Evolutionary conservation across 2,329 filamentous ascomycete species (phyloP), one percentile per base, ranked within the genome.

Genomic region (Penicillium sp.): DNA sequence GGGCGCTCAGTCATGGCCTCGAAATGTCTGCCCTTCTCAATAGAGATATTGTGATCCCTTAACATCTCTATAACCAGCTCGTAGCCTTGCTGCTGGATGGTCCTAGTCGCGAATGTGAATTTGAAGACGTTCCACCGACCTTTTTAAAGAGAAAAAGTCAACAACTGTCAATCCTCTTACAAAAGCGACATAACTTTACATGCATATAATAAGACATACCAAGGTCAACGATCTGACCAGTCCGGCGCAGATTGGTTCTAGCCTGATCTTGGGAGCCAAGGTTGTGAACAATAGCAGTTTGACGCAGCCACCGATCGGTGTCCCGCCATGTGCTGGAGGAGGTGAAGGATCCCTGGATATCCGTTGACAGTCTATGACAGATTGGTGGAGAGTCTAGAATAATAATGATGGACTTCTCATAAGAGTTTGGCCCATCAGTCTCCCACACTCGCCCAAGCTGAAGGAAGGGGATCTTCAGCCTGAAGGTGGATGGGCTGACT

Each of bases 21-120:
- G 57, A 90, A 84, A 0, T 74, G 67, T 8, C 75, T 69, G 20
- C 74, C 69, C 17, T 76, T 59, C 35, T 81, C 69, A 15, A 88
- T 76, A 0, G 77, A 70, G 51, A 96, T 81, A 60, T 96, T 96
- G 76, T 90, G 90, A 63, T 96, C 90, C 11, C 80, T 78, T 0
- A 97, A 79, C 1, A 84, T 84, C 8, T 77, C 71, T 4, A 81
- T 77, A 0, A 62, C n/a, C 17, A 75, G 65, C 1, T 72, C 63
- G 67, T 83, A 82, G 2, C 66, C 61, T 0, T 71, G 66, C 2
- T 69, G 62, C 1, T 73, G 64, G 6, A 70, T 38, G 11, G 66
- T 55, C 2, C 71, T 70, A 1, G 60, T 8, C 5, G 75, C 64
- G 52, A 88, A 83, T 0, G 74, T 76, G 11, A 89, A 73, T 5